Evolutionary conservation across 2,329 filamentous ascomycete species (phyloP), one percentile per base, ranked within the genome.

Genomic region (Lomentospora prolificans): DNA sequence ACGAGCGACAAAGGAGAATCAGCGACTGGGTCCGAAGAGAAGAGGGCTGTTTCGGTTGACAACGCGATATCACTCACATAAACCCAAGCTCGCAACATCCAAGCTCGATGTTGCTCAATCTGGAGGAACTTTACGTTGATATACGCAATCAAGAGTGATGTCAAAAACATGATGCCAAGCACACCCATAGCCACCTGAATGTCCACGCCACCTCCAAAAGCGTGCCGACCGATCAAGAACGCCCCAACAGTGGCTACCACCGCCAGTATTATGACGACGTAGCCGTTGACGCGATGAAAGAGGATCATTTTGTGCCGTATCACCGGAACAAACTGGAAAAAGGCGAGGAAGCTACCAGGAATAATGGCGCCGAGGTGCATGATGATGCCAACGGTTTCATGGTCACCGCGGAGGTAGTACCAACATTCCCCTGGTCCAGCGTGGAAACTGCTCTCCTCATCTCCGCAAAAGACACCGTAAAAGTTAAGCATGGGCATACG

Each of bases 21-120:
- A 12, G 44, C n/a, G n/a, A n/a, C n/a, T n/a, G n/a, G n/a, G n/a
- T n/a, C n/a, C n/a, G n/a, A n/a, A n/a, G n/a, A n/a, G n/a, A n/a
- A n/a, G n/a, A n/a, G n/a, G n/a, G n/a, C n/a, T n/a, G n/a, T n/a
- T n/a, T n/a, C n/a, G n/a, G n/a, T n/a, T n/a, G n/a, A n/a, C n/a
- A n/a, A 22, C 17, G 12, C 17, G 19, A 39, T 22, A 17, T 14
- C 0, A 65, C 68, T 58, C 59, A 74, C 68, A 58, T 75, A 76
- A 53, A 75, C 68, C 74, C 75, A 76, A 3, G 75, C 70, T 10
- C 80, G 64, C n/a, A 84, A 62, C 80, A 84, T 84, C 80, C 80
- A 84, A 2, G 77, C 77, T 1, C 81, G 72, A 58, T 84, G 81
- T 62, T 83, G 75, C 30, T 82, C 78, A 51, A 86, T 79, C 62